Base-by-base conservation (phyloP, 2,329 filamentous ascomycete species). In the Clarireedia homoeocarpa region DNA sequence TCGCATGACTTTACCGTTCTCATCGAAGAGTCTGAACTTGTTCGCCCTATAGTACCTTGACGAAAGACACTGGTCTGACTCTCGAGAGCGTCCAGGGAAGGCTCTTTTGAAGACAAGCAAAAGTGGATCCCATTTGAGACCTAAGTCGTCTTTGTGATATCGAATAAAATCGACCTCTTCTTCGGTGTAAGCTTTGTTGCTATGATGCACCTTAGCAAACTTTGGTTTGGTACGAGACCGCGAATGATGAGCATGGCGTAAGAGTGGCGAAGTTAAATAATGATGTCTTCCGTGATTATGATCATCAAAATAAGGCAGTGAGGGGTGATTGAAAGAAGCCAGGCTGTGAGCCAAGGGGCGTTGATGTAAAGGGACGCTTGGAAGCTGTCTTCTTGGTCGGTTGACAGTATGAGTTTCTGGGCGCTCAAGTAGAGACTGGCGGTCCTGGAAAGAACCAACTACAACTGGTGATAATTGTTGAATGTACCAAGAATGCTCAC, bases 121-220 rank as follows among this genome's bases (percentile, higher is more conserved):
- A 15, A 59, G 38, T 36, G 53, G 20, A 2, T 14, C 12, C 59
- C 59, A 61, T 12, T 17, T n/a, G 6, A 55, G 38, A 2, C 30
- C 52, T 12, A 40, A 36, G 42, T 62, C 61, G 7, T 57, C 51
- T 15, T 54, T 51, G n/a, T 55, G 23, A 24, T 62, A 62, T 2
- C 58, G 46, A 9, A 62, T 61, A 4, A 53, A 60, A 27, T 58
- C 48, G 6, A 61, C 51, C 24, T 61, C 55, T 40, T 60, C 58
- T 5, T 24, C 23, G 2, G 48, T 54, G 30, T 62, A 62, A 5
- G 57, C 39, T 14, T 57, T 57, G 42, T 62, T 62, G 34, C 55
- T 57, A 27, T 56, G 61, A 27, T 54, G 59, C 26, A 50, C 49
- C 5, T 46, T 48, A 45, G 6, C n/a, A 5, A 17, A 23, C 20